These are phyloP conservation scores for Apiospora koreana DNA, from an alignment of 2,329 filamentous ascomycete species.

Conservation along the genomic window DNA sequence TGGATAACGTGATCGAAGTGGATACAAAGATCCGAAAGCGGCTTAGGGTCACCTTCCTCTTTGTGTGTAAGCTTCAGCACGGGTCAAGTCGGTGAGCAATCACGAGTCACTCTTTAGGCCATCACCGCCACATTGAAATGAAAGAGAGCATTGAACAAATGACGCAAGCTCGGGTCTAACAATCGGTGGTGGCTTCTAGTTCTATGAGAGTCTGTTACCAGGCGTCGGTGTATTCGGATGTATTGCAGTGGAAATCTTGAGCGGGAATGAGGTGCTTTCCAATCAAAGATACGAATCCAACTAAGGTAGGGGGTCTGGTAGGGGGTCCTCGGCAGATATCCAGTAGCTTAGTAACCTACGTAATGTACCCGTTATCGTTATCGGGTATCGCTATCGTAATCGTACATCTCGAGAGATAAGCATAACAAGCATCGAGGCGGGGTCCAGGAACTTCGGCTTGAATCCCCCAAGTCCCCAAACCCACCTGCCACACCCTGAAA, in stretches of 20 bases:
- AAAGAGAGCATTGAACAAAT: background rate
- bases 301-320: too few species aligned
- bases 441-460: background rate
- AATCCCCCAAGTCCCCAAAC: background rate
- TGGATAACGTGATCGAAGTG: background rate
- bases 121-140: background rate
- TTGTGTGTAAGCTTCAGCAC: background rate
- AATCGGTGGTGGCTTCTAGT: background rate
- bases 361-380: background rate
- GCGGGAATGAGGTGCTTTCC: background rate
- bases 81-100: slow-evolving; percentile 11
- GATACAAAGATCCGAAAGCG: background rate
- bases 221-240: too few species aligned
- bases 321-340: background rate
- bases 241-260: background rate
- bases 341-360: background rate
- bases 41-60: background rate
- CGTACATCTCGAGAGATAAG: background rate
- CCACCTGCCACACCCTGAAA: background rate
- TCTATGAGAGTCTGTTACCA: too few species aligned
- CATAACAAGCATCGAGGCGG: background rate
- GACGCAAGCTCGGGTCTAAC: background rate
- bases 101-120: background rate
- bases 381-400: background rate
- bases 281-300: too few species aligned